Evolutionary conservation across 2,329 filamentous ascomycete genomes (phyloP).

Genomic region (Stagonosporopsis tanaceti): DNA sequence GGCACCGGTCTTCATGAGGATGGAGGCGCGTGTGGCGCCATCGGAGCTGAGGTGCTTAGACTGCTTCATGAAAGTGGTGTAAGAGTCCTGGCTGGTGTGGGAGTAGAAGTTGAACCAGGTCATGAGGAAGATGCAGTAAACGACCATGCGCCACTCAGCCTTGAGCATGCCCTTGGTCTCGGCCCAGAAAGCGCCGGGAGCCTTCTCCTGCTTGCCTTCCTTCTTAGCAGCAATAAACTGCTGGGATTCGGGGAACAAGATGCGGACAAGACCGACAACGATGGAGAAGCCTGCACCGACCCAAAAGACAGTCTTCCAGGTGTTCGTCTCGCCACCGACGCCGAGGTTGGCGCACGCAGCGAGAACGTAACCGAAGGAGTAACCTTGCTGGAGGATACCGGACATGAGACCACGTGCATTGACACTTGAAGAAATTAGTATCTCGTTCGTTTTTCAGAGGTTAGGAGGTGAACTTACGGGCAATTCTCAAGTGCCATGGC

Average conservation of each 20-base stretch:
- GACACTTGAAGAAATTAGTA: conserved; percentile 32
- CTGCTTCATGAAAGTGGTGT: conserved; percentile 80
- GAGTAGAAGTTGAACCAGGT: conserved; percentile 72
- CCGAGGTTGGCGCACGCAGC: conserved; percentile 79
- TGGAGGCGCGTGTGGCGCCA: conserved; percentile 75
- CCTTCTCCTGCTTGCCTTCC: conserved; percentile 60
- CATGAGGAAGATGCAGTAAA: conserved; percentile 83
- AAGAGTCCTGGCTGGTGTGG: conserved; percentile 81
- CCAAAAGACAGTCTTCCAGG: conserved; percentile 82
- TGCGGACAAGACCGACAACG: conserved; percentile 71
- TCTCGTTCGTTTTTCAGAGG: conserved; percentile 24
- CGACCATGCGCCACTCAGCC: conserved; percentile 77
- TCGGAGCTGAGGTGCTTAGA: conserved; percentile 73
- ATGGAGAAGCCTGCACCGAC: conserved; percentile 73
- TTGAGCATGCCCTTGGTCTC: conserved; percentile 73
- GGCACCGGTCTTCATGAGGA: conserved; percentile 81
- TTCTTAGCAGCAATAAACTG: conserved; percentile 77
- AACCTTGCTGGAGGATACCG: conserved; percentile 83
- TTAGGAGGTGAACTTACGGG: conserved; percentile 56
- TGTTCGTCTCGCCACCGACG: conserved; percentile 68
- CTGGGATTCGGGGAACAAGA: conserved; percentile 75
- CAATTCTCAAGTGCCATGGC: conserved; percentile 81
- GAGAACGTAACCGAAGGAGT: conserved; percentile 80
- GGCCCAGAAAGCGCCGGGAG: conserved; percentile 66
- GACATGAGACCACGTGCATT: conserved; percentile 81